These are phyloP conservation scores for Mucor piriformis DNA, from an alignment of 371 early-diverging fungal species.

Conservation along the genomic window DNA sequence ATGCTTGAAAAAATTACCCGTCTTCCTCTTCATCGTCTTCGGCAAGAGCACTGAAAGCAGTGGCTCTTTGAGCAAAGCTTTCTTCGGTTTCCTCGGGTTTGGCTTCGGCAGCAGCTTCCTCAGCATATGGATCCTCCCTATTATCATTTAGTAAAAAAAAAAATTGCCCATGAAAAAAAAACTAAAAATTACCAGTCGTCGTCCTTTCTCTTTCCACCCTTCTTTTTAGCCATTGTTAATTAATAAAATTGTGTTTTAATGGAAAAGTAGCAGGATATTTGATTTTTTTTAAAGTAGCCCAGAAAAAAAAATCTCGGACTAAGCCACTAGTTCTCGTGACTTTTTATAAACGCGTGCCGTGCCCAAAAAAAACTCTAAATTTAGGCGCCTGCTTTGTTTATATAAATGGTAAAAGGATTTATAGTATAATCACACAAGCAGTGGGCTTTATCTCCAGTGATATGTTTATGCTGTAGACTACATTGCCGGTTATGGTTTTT, in stretches of 20 bases:
- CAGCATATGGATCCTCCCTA: constrained; percentile 38
- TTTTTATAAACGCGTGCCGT: too few relatives aligned
- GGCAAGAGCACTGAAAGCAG: constrained; percentile 37
- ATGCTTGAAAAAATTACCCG: constrained; percentile 9
- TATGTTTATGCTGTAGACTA: too few relatives aligned
- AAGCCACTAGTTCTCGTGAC: constrained; percentile 1
- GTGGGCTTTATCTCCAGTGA: too few relatives aligned
- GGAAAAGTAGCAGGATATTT: constrained; percentile 17
- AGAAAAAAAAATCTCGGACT: constrained; percentile 2
- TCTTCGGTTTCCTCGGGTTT: constrained; percentile 39
- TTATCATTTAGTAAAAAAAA: not conserved
- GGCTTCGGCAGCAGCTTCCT: constrained; percentile 39
- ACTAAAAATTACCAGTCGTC: constrained; percentile 46
- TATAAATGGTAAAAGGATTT: too few relatives aligned
- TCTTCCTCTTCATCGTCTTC: constrained; percentile 44
- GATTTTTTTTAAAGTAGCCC: not conserved
- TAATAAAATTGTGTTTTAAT: not conserved
- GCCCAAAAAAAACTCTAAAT: too few relatives aligned
- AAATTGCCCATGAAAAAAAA: not conserved
- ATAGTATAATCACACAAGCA: too few relatives aligned
- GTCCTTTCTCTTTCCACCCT: constrained; percentile 55
- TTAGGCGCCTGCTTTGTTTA: too few relatives aligned
- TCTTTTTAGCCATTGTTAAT: constrained; percentile 53
- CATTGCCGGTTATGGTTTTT: too few relatives aligned
- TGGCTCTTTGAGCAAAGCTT: constrained; percentile 38